Evolutionary conservation across 2,329 filamentous ascomycete genomes (phyloP).

Genomic region (Colletotrichum gigasporum): DNA sequence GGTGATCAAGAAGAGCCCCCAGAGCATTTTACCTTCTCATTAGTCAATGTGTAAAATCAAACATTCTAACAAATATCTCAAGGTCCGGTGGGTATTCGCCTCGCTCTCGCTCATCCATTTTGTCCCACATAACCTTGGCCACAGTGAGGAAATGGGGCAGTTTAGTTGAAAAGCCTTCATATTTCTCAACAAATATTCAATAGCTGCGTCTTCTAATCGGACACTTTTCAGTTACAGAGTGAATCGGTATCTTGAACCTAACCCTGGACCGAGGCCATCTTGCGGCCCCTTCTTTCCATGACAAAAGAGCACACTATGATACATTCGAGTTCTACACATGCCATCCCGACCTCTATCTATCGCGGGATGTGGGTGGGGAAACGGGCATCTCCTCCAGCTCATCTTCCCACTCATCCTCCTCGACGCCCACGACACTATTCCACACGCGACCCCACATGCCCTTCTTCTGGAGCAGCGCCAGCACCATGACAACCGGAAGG

Average conservation of each 20-base stretch:
- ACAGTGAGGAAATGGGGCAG: no score
- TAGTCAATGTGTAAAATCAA: no score
- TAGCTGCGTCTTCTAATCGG: not conserved
- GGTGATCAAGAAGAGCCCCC: no score
- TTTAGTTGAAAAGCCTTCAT: no score
- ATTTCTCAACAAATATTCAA: no score
- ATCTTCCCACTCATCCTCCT: conserved; percentile 66
- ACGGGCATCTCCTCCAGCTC: conserved; percentile 58
- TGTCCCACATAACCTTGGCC: no score
- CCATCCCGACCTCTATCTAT: not conserved
- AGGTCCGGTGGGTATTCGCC: no score
- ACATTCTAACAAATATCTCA: no score
- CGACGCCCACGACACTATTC: conserved; percentile 70
- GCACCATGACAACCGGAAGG: conserved; percentile 85
- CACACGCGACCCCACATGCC: conserved; percentile 89
- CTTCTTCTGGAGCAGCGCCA: conserved; percentile 93
- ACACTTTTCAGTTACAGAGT: not conserved
- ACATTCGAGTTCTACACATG: conserved; percentile 7
- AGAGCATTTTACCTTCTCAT: no score
- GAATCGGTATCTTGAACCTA: not conserved
- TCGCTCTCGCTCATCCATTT: no score
- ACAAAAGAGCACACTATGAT: conserved; percentile 21
- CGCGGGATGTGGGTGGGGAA: not conserved
- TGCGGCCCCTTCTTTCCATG: not conserved
- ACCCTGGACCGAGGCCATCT: not conserved